These are phyloP conservation scores for Azolla pinnata DNA, from an alignment of 75 land plant genomes.

Conservation along the genomic window DNA sequence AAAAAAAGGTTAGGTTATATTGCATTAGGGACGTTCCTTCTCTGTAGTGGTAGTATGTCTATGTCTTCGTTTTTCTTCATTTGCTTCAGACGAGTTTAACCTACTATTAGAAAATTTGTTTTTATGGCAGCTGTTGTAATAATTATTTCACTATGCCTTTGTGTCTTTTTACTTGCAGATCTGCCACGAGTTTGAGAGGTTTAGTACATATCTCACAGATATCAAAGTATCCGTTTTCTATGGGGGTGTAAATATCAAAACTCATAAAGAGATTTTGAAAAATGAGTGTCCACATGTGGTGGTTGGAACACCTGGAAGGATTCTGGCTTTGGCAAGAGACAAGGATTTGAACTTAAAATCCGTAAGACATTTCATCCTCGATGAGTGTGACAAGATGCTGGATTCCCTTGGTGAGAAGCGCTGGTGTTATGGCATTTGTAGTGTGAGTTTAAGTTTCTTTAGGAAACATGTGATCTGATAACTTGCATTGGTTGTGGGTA, in stretches of 20 bases:
- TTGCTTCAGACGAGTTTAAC: too few species aligned
- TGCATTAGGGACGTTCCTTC: too few species aligned
- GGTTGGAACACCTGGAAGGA: slow-evolving; percentile 96
- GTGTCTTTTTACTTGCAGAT: slow-evolving; percentile 37
- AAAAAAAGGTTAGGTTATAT: too few species aligned
- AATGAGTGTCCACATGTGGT: slow-evolving; percentile 98
- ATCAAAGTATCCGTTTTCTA: slow-evolving; percentile 92
- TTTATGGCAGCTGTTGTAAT: too few species aligned
- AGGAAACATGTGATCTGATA: too few species aligned
- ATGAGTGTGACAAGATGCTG: slow-evolving; percentile 99
- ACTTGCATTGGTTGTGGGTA: too few species aligned
- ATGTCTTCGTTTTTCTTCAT: too few species aligned
- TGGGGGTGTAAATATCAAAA: slow-evolving; percentile 87
- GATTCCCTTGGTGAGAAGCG: slow-evolving; percentile 78
- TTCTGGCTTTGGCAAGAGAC: slow-evolving; percentile 74
- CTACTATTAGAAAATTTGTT: too few species aligned
- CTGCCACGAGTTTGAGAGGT: slow-evolving; percentile 97
- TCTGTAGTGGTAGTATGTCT: too few species aligned
- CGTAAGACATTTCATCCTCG: slow-evolving; percentile 96
- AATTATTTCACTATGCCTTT: too few species aligned
- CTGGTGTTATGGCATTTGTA: too few species aligned
- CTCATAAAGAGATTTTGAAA: slow-evolving; percentile 82
- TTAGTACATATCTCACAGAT: slow-evolving; percentile 82
- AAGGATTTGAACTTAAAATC: slow-evolving; percentile 82
- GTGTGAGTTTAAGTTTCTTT: too few species aligned